Base-by-base conservation (phyloP, 495 filamentous ascomycete species). In the Daldinia grandis region DNA sequence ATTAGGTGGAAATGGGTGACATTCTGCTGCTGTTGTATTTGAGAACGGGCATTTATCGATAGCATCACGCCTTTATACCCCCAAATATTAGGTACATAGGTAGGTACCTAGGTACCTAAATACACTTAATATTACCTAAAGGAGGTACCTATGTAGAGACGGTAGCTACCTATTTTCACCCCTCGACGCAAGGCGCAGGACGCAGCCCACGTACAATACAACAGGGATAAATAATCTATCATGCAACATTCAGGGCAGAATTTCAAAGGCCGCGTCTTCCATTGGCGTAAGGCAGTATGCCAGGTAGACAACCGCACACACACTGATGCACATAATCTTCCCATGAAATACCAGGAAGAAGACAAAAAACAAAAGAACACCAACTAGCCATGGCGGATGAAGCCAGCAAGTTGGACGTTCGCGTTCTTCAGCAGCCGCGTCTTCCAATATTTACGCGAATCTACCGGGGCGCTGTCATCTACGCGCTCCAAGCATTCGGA, bases 361-460 rank as follows among this genome's bases (percentile, higher is more conserved):
- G n/a, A n/a, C n/a, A n/a, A n/a, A n/a, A 35, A 35, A 33, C n/a
- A 19, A 42, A 9, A 50, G 27, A 53, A 24, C 12, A 24, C 12
- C 49, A 5, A 53, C 27, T 53, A 50, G 19, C 10, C 27, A 71
- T 65, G 57, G 57, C 28, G 24, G 21, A 61, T 31, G 64, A 51
- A 14, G 5, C 53, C 19, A 63, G 27, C 17, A 53, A 58, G 31
- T 30, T 31, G 28, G 51, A 58, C 2, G 54, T 56, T 31, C 64
- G 57, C 28, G 3, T 50, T 28, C 49, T 64, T 40, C 61, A 53
- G 15, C 70, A 65, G 8, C 28, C 42, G 0, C 64, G 15, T 28
- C 47, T 69, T 53, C 65, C 70, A 17, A n/a, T 73, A 10, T 40
- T 69, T 10, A 19, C 38, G 14, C 65, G 56, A 30, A 19, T 68